Base-by-base conservation (phyloP, 2,329 filamentous ascomycete genomes). In the Colletotrichum cordylinicola region DNA sequence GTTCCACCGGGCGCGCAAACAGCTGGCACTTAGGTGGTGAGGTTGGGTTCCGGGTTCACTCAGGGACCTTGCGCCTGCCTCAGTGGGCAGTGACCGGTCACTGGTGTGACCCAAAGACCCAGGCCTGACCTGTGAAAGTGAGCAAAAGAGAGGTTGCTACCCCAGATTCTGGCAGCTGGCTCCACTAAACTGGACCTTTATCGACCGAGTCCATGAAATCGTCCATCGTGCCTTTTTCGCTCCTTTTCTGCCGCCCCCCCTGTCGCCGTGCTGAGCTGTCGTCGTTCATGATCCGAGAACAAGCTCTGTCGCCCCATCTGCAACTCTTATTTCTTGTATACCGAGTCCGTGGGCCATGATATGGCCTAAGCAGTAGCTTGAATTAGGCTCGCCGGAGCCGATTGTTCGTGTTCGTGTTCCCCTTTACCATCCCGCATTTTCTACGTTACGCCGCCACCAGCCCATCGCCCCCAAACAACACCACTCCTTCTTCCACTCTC, bases 291-390 rank as follows among this genome's bases (percentile, higher is more conserved):
- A 74, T 58, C 65, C 58, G 65, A 68, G 33, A 60, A 37, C 70
- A 69, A 69, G 74, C 74, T 74, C 48, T 66, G 27, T 48, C 62
- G 61, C 70, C 64, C 56, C 73, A 24, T 58, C 24, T 66, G 21
- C 37, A 43, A 39, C 24, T 18, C 58, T 18, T 29, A n/a, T 10
- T 48, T 67, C 27, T 66, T 48, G 56, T 64, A 65, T 61, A 60
- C 16, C 29, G 39, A 21, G 60, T 64, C 70, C 24, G 48, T 61
- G 58, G 72, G 72, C 73, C 64, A 58, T 75, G 75, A 67, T 72
- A 77, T 77, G 75, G 75, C 67, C 67, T 77, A 69, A 48, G 31
- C 48, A 55, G 43, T 72, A 76, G 75, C 64, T 75, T 70, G 64
- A 68, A 65, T 31, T 31, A 72, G 75, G 72, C 75, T 77, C 75